phyloP scores from a whole-genome alignment of 495 filamentous ascomycete genomes.

The Aspergillus bertholletiae region DNA sequence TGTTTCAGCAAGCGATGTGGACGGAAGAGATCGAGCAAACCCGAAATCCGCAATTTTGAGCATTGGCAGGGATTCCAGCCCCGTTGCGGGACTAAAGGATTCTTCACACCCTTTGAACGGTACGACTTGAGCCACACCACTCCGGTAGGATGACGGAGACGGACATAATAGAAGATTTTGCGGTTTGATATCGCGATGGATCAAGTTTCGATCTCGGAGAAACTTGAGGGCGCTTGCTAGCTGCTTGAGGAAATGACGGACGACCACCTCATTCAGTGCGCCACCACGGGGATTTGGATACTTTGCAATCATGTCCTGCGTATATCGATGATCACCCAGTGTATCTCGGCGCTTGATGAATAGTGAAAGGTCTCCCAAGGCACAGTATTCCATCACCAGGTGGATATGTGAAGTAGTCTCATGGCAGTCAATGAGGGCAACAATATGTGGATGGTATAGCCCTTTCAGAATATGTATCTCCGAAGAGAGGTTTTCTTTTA shows the following conservation, averaged over 20 bases:
- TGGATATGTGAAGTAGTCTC: constrained; percentile 86
- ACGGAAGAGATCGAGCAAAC: constrained; percentile 85
- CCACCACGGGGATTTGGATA: constrained; percentile 80
- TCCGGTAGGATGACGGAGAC: constrained; percentile 61
- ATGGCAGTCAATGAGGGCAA: constrained; percentile 88
- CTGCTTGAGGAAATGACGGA: constrained; percentile 94
- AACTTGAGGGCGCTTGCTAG: constrained; percentile 90
- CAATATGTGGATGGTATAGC: constrained; percentile 93
- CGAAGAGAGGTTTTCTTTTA: constrained; percentile 90
- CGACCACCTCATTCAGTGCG: constrained; percentile 89
- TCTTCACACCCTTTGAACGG: constrained; percentile 66
- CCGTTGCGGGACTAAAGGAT: constrained; percentile 74
- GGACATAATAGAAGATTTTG: constrained; percentile 93
- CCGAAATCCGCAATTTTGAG: constrained; percentile 98
- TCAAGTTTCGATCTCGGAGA: constrained; percentile 75
- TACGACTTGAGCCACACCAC: constrained; percentile 43
- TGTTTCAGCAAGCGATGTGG: constrained; percentile 88
- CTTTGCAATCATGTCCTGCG: constrained; percentile 80
- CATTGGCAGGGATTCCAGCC: constrained; percentile 85
- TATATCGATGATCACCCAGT: constrained; percentile 68
- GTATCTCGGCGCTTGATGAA: constrained; percentile 93
- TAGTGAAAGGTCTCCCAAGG: constrained; percentile 84
- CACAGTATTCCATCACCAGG: constrained; percentile 97
- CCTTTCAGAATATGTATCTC: constrained; percentile 93
- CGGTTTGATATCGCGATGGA: constrained; percentile 96